Conservation (phyloP, 768 basidiomycete species). For the Collybiopsis confluens region DNA sequence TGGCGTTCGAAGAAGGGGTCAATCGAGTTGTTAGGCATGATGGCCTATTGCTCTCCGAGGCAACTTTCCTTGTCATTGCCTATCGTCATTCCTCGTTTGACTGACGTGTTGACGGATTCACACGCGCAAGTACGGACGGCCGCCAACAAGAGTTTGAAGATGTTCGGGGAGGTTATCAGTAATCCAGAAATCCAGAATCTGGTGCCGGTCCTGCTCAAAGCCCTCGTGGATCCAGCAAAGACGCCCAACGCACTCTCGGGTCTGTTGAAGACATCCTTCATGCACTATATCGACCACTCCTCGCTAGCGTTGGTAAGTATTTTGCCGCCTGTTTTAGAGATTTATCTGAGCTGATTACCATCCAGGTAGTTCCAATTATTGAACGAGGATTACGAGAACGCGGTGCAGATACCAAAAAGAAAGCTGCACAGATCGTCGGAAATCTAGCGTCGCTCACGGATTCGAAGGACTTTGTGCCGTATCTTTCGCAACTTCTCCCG, state of each 20-base stretch:
- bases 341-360: background rate
- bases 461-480: constrained; percentile 90
- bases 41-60: constrained; percentile 96
- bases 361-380: constrained; percentile 87
- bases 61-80: constrained; percentile 94
- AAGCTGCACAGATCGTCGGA: constrained; percentile 96
- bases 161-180: constrained; percentile 96
- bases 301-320: constrained; percentile 81
- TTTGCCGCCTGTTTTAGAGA: no score
- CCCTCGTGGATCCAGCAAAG: constrained; percentile 91
- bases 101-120: constrained; percentile 92
- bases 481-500: constrained; percentile 84
- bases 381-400: constrained; percentile 91
- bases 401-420: constrained; percentile 91
- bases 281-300: constrained; percentile 97
- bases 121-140: constrained; percentile 92
- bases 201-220: constrained; percentile 86
- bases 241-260: constrained; percentile 81
- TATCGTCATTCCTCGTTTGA: constrained; percentile 94
- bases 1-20: constrained; percentile 98
- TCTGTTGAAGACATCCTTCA: constrained; percentile 90
- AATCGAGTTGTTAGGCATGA: constrained; percentile 94
- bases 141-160: constrained; percentile 93
- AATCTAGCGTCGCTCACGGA: constrained; percentile 90
- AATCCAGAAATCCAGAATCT: constrained; percentile 95